A percentile compares a stretch with the other conserved stretches of the same genome.
Evolutionary conservation across 148 eudicot genomes (phyloP).

Genomic region (Camellia granthamiana): DNA sequence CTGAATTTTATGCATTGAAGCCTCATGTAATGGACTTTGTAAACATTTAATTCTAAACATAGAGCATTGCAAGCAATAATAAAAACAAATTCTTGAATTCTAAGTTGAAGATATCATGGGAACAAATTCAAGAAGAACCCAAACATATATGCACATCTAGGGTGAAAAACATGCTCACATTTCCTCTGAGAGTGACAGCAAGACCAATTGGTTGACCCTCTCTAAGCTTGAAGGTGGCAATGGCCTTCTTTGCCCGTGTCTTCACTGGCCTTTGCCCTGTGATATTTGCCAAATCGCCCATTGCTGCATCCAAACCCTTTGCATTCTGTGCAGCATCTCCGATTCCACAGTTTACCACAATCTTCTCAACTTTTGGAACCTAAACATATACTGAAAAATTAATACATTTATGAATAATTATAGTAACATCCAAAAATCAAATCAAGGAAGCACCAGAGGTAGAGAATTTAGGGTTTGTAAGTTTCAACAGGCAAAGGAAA

Average conservation of each 20-base stretch:
- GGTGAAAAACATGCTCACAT: slow-evolving; percentile 40
- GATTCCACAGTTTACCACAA: slow-evolving; percentile 93
- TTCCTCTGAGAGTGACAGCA: slow-evolving; percentile 86
- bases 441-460: not conserved
- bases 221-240: slow-evolving; percentile 92
- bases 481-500: slow-evolving; percentile 3
- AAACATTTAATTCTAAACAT: not conserved
- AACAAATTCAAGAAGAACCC: not conserved
- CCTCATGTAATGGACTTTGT: not conserved
- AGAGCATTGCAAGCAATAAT: not conserved
- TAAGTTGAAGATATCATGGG: not conserved
- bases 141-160: not conserved
- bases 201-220: slow-evolving; percentile 82
- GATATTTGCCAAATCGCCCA: slow-evolving; percentile 74
- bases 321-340: slow-evolving; percentile 96
- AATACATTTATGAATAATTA: not conserved
- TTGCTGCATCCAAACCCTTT: slow-evolving; percentile 87
- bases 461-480: not conserved
- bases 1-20: not conserved
- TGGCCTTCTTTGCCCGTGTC: slow-evolving; percentile 83
- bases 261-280: slow-evolving; percentile 94
- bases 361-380: slow-evolving; percentile 89
- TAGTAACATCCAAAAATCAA: not conserved
- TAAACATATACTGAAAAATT: slow-evolving; percentile 18
- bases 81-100: not conserved